These are phyloP conservation scores for Clavispora phyllophila DNA, from an alignment of 805 yeast species.

Conservation along the genomic window DNA sequence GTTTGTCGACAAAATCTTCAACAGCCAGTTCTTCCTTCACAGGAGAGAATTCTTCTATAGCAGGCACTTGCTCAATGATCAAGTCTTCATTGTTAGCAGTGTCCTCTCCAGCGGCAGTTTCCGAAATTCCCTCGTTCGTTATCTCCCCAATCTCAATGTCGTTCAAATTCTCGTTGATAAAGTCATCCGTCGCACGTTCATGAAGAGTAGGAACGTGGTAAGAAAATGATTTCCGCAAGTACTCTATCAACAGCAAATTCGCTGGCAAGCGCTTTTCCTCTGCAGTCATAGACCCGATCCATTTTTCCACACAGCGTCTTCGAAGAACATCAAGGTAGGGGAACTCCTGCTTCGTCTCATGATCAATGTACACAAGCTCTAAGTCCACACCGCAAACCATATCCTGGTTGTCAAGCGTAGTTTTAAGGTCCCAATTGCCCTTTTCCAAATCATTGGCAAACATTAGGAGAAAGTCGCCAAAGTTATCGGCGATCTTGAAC, in stretches of 20 bases:
- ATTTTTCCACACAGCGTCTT: conserved; percentile 26
- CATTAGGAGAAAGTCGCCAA: conserved; percentile 81
- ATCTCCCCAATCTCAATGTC: conserved; percentile 14
- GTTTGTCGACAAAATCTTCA: too few species aligned
- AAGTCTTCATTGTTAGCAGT: too few species aligned
- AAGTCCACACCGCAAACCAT: conserved; percentile 58
- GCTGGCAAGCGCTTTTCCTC: conserved; percentile 6
- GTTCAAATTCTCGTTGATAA: conserved; percentile 27
- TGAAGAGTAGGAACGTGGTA: conserved; percentile 3
- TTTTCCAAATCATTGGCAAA: conserved; percentile 84
- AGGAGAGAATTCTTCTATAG: too few species aligned
- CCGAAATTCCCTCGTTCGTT: neutral
- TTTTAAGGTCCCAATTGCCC: conserved; percentile 70
- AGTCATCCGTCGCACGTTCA: conserved; percentile 20
- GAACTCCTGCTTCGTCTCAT: conserved; percentile 39
- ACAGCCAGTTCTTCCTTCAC: too few species aligned
- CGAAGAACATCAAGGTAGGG: conserved; percentile 39
- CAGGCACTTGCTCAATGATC: too few species aligned
- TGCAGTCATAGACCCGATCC: conserved; percentile 24
- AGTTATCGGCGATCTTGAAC: conserved; percentile 77
- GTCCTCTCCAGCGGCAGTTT: too few species aligned
- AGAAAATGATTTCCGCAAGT: conserved; percentile 3
- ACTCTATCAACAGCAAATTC: conserved; percentile 3
- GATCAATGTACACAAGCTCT: conserved; percentile 65
- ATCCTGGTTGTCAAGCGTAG: conserved; percentile 38